A percentile compares a stretch with the other conserved stretches of the same genome.
phyloP scores from a whole-genome alignment of 202 grass and related monocot genomes.

The Hordeum pubiflorum region DNA sequence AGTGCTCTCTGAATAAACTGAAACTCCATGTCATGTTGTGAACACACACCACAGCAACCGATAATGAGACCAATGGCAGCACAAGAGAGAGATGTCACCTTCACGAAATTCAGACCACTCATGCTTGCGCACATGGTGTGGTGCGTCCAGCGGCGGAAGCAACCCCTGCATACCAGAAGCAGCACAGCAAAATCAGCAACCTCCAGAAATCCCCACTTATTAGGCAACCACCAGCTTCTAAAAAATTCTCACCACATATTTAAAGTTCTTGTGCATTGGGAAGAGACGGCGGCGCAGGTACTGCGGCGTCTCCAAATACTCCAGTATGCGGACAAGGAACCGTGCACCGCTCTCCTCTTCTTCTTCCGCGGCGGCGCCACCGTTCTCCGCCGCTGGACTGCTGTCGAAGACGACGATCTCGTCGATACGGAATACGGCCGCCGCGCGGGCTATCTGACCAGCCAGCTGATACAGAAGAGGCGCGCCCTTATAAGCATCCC shows the following conservation, averaged over 20 bases:
- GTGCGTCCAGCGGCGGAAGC: conserved; percentile 87
- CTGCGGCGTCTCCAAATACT: conserved; percentile 84
- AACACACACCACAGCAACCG: not conserved
- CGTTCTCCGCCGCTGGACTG: conserved; percentile 15
- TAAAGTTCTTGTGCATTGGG: conserved; percentile 79
- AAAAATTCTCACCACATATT: conserved; percentile 64
- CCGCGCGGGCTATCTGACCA: conserved; percentile 81
- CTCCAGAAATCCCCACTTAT: not conserved
- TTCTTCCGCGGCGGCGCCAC: not conserved
- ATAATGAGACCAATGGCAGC: not conserved
- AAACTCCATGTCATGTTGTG: not conserved
- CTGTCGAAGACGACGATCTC: conserved; percentile 87
- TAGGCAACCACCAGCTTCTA: conserved; percentile 3
- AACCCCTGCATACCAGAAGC: conserved; percentile 48
- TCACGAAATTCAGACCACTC: conserved; percentile 92
- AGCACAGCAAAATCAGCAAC: conserved; percentile 11
- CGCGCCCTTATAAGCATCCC: not conserved
- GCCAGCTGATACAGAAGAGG: conserved; percentile 54
- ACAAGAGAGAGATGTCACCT: conserved; percentile 38
- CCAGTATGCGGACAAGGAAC: conserved; percentile 77
- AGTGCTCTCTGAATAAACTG: not conserved
- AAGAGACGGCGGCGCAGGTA: conserved; percentile 84
- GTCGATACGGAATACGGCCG: conserved; percentile 76
- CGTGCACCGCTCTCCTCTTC: conserved; percentile 54
- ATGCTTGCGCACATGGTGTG: conserved; percentile 85